phyloP scores from a whole-genome alignment of 345 rosid species.

The Abelmoschus esculentus region DNA sequence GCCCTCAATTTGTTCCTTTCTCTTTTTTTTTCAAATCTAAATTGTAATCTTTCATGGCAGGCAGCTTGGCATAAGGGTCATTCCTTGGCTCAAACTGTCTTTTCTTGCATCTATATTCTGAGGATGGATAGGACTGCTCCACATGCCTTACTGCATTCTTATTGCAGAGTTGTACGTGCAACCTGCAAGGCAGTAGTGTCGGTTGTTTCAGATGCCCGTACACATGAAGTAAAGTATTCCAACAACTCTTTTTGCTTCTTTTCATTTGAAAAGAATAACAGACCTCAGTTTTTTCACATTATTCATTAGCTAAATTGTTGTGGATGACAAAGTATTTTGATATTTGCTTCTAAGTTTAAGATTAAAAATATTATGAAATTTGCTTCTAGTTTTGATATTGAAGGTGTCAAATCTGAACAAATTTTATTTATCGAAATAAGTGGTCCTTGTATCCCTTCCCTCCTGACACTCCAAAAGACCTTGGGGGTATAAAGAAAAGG shows the following conservation, averaged over 20 bases:
- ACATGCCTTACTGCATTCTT: conserved; percentile 81
- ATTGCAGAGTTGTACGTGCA: conserved; percentile 73
- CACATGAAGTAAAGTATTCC: conserved; percentile 97
- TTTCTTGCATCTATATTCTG: conserved; percentile 92
- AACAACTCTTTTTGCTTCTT: conserved; percentile 29
- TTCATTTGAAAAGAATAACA: conserved; percentile 13
- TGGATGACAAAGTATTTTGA: not conserved
- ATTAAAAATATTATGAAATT: not conserved
- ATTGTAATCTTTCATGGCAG: conserved; percentile 41
- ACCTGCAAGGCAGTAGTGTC: conserved; percentile 92
- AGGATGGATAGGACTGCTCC: conserved; percentile 85
- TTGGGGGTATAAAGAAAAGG: not conserved
- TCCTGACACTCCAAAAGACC: not conserved
- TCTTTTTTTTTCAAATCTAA: conserved; percentile 11
- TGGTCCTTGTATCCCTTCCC: not conserved
- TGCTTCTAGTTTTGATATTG: not conserved
- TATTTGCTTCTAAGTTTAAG: not conserved
- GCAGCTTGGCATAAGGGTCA: conserved; percentile 99
- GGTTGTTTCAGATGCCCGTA: conserved; percentile 91
- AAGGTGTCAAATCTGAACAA: not conserved
- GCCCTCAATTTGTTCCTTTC: not conserved
- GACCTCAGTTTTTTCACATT: not conserved
- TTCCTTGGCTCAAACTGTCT: conserved; percentile 95
- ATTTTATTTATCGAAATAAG: not conserved
- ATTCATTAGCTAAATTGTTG: not conserved